Percentiles rank a stretch among this genome's conserved stretches.
Conservation (phyloP, 2,329 filamentous ascomycete genomes). For the Bipolaris victoriae region DNA sequence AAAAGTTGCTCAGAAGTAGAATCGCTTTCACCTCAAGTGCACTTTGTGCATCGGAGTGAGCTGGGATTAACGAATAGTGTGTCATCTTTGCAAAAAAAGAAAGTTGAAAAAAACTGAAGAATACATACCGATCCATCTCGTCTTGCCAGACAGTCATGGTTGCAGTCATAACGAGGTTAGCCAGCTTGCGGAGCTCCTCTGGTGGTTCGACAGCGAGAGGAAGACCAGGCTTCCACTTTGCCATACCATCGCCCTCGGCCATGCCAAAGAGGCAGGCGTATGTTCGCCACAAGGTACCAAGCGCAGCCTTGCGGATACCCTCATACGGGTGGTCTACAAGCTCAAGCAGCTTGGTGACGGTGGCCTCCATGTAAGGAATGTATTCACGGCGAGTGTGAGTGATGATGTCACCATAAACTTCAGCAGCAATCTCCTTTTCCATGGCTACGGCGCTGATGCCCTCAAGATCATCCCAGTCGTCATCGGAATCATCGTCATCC, state of each 20-base stretch:
- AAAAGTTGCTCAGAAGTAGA: slow-evolving; percentile 61
- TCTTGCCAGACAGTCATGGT: slow-evolving; percentile 87
- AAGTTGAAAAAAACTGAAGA: slow-evolving; percentile 3
- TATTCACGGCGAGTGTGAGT: slow-evolving; percentile 81
- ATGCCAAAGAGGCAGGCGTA: slow-evolving; percentile 91
- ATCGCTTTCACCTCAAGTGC: slow-evolving; percentile 90
- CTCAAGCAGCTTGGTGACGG: slow-evolving; percentile 78
- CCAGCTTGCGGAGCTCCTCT: slow-evolving; percentile 80
- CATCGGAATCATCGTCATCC: slow-evolving; percentile 76
- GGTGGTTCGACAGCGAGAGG: slow-evolving; percentile 82
- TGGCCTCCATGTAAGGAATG: slow-evolving; percentile 86
- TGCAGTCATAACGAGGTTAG: slow-evolving; percentile 80
- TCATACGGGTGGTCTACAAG: slow-evolving; percentile 90
- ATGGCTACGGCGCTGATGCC: slow-evolving; percentile 88
- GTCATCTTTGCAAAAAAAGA: slow-evolving; percentile 68
- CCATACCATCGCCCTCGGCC: slow-evolving; percentile 76
- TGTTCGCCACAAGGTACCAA: slow-evolving; percentile 90
- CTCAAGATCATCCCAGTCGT: slow-evolving; percentile 82
- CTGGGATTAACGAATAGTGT: slow-evolving; percentile 92
- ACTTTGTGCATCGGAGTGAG: slow-evolving; percentile 94
- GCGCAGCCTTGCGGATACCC: slow-evolving; percentile 88
- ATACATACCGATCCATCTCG: slow-evolving; percentile 88
- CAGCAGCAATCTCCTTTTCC: slow-evolving; percentile 96
- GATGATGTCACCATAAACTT: slow-evolving; percentile 92
- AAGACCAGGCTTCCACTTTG: slow-evolving; percentile 87